These are phyloP conservation scores for Leptosphaerulina australis DNA, from an alignment of 2,329 filamentous ascomycete species.

Conservation along the genomic window DNA sequence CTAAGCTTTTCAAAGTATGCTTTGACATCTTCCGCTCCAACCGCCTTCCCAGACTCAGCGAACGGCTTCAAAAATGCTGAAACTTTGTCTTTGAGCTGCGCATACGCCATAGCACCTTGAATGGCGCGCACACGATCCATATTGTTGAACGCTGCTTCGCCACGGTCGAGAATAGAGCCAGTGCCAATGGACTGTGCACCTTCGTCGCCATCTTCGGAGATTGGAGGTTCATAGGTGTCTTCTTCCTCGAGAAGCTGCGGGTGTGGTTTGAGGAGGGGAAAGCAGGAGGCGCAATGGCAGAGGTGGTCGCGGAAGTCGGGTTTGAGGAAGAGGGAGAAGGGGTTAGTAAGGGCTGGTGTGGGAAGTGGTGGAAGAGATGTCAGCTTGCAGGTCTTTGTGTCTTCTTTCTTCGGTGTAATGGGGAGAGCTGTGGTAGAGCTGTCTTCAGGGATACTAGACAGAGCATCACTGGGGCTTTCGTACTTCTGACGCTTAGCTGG, in stretches of 20 bases:
- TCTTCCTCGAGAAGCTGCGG: constrained; percentile 91
- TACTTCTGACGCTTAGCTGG: constrained; percentile 46
- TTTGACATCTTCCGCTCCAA: constrained; percentile 95
- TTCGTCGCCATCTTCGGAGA: constrained; percentile 67
- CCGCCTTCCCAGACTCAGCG: constrained; percentile 84
- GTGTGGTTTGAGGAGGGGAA: constrained; percentile 71
- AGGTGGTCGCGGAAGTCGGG: constrained; percentile 79
- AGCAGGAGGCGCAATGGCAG: constrained; percentile 84
- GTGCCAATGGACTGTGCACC: constrained; percentile 68
- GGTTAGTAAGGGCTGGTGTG: constrained; percentile 55
- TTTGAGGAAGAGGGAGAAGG: constrained; percentile 82
- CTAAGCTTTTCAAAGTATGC: constrained; percentile 92
- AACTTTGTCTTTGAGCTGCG: constrained; percentile 93
- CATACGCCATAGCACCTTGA: constrained; percentile 96
- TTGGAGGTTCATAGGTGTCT: constrained; percentile 88
- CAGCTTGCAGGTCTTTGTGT: constrained; percentile 63
- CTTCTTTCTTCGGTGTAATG: constrained; percentile 34
- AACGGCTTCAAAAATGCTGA: constrained; percentile 94
- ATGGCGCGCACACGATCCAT: constrained; percentile 93
- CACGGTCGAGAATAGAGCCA: constrained; percentile 84
- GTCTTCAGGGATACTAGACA: constrained; percentile 47
- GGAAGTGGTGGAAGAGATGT: constrained; percentile 63
- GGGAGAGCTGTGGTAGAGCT: constrained; percentile 24
- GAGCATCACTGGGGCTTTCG: constrained; percentile 35
- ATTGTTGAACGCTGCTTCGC: constrained; percentile 88